Base-by-base conservation (phyloP, 1,284 basidiomycete species). In the Fomitiporia mediterranea region DNA sequence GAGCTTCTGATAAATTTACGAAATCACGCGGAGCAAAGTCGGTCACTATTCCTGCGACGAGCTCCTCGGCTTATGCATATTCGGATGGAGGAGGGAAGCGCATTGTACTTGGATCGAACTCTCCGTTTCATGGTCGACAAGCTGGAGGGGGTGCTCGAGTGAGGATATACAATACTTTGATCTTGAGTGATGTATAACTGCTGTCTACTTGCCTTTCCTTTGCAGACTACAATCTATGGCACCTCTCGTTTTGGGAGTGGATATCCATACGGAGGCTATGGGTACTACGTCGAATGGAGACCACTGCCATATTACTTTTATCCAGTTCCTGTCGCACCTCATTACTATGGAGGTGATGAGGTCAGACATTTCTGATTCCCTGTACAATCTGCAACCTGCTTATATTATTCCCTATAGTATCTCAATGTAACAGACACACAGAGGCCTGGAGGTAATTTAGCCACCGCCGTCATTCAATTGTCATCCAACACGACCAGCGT, bases 271-370 rank as follows among this genome's bases (percentile, higher is more conserved):
- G 58, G 58, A 11, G 50, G 54, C 4, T 51, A 34, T 40, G 53
- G 50, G n/a, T 25, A 15, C 3, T 59, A 38, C 35, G 50, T 59
- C 19, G 19, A 21, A 7, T 23, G 21, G 4, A 55, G 58, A n/a
- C 58, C 58, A 13, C 32, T 59, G 7, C 58, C 58, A 9, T 67
- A 60, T 35, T 60, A 58, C 6, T 66, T 65, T 43, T 68, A 62
- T 55, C 67, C 67, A 1, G 47, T 67, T 2, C 62, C 57, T 13
- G 39, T 55, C 15, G 19, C 35, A 0, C 57, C 57, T 34, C 40
- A 55, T 28, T 66, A 66, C 39, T 65, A 67, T 49, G 64, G 65
- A 5, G 58, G 46, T 2, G 58, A 63, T 19, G 61, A 63, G 58
- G 65, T 65, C n/a, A 34, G 55, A n/a, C 23, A 25, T 21, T 43